Evolutionary conservation across 768 basidiomycete species (phyloP), one percentile per base, ranked within the genome.

Genomic region (Tephrocybe sp.): DNA sequence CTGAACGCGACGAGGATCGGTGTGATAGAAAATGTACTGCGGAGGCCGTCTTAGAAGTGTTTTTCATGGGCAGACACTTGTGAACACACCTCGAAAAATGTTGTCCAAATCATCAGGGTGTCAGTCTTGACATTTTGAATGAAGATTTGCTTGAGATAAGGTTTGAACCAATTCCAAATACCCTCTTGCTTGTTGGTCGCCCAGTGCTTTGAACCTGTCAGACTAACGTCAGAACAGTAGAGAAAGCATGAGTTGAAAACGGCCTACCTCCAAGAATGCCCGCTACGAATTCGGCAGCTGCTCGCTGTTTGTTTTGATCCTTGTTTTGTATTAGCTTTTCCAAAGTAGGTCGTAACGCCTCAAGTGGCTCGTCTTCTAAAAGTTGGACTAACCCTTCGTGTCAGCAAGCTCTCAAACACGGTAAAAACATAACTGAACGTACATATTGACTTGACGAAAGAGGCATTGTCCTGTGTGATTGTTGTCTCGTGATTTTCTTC

Each of bases 271-370:
- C 77, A 20, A 89, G 65, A n/a, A 88, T 54, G 21, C 88, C 88
- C 2, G 88, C 89, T 7, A 93, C 65, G 46, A 94, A 74, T 66
- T 97, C 93, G 4, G 91, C 91, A 8, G 90, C 85, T 2, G 90
- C 92, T 25, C 93, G 77, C 63, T 92, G 92, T 69, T 93, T 91
- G 68, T 95, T 88, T 53, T 90, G 86, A 56, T 90, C 84, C 54
- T 86, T 81, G 60, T 90, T 80, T 8, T 68, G 65, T 17, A 93
- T 70, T n/a, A 89, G 68, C 26, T 74, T 74, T 48, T 86, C 84
- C 32, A 92, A 62, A 1, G 80, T 77, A 0, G 84, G 84, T 53
- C 73, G 77, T 52, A 91, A 70, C 0, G 74, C 74, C 48, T 81
- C 75, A 48, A 90, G 80, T 1, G 88, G 84, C 48, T 80, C 81